These are phyloP conservation scores for Blastobotrys buckinghamii DNA, from an alignment of 1,139 yeast species.

Conservation along the genomic window DNA sequence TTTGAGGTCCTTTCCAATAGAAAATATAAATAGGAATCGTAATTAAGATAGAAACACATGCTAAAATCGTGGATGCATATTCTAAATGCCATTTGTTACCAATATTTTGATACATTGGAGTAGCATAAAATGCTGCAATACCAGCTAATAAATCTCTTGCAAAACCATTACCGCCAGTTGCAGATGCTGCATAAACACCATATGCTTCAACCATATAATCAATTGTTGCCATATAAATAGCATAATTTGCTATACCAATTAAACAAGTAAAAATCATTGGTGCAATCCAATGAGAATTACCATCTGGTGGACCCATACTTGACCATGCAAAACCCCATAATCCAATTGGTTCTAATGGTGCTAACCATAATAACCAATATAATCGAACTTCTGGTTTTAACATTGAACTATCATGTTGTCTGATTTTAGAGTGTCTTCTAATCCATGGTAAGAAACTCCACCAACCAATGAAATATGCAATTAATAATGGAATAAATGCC, in stretches of 20 bases:
- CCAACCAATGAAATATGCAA: slow-evolving; percentile 36
- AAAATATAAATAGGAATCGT: slow-evolving; percentile 37
- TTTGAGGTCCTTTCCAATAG: slow-evolving; percentile 44
- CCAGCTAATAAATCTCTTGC: slow-evolving; percentile 40
- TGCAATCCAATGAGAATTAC: slow-evolving; percentile 36
- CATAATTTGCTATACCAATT: slow-evolving; percentile 37
- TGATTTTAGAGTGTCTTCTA: slow-evolving; percentile 23
- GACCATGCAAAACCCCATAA: slow-evolving; percentile 40
- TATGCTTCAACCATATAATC: slow-evolving; percentile 40
- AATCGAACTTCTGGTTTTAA: slow-evolving; percentile 12
- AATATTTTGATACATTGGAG: slow-evolving; percentile 34
- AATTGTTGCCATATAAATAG: slow-evolving; percentile 39
- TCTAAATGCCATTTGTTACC: slow-evolving; percentile 27
- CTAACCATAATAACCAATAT: slow-evolving; percentile 17
- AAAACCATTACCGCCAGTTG: slow-evolving; percentile 40
- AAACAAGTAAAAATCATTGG: slow-evolving; percentile 36
- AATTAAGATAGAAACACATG: slow-evolving; percentile 29
- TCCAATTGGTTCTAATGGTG: slow-evolving; percentile 37
- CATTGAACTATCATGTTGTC: not conserved
- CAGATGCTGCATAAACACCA: slow-evolving; percentile 40
- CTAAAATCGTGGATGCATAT: slow-evolving; percentile 38
- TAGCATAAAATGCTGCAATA: slow-evolving; percentile 36
- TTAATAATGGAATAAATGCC: slow-evolving; percentile 32
- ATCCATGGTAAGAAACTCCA: slow-evolving; percentile 27
- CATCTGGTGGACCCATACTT: slow-evolving; percentile 34